Evolutionary conservation across 2,329 filamentous ascomycete species (phyloP).

Genomic region (Rutstroemia sp.): DNA sequence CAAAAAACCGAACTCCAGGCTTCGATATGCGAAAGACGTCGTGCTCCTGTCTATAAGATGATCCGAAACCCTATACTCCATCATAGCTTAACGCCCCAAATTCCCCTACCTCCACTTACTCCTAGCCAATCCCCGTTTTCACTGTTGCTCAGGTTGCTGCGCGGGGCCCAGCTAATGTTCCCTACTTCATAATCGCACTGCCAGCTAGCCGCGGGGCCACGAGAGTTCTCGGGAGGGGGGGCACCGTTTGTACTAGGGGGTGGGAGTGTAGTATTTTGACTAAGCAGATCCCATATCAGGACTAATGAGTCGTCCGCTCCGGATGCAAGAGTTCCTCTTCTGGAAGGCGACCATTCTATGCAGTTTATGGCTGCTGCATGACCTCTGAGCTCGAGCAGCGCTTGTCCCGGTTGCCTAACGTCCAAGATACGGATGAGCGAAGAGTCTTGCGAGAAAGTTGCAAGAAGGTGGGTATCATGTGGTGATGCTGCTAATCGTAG

Average conservation of each 20-base stretch:
- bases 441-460: conserved; percentile 94
- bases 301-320: conserved; percentile 90
- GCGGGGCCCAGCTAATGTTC: conserved; percentile 79
- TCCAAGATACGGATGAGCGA: conserved; percentile 91
- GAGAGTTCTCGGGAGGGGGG: conserved; percentile 47
- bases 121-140: conserved; percentile 80
- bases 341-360: conserved; percentile 88
- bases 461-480: conserved; percentile 88
- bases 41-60: conserved; percentile 14
- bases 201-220: conserved; percentile 69
- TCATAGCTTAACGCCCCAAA: conserved; percentile 55
- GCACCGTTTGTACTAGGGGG: conserved; percentile 41
- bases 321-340: conserved; percentile 81
- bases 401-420: conserved; percentile 91
- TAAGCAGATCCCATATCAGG: conserved; percentile 88
- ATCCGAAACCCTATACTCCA: conserved; percentile 11
- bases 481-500: conserved; percentile 82
- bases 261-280: conserved; percentile 33
- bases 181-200: conserved; percentile 81
- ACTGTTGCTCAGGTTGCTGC: conserved; percentile 49
- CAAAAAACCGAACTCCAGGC: conserved; percentile 20
- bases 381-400: conserved; percentile 84
- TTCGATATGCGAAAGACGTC: conserved; percentile 17
- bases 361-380: conserved; percentile 82
- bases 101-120: conserved; percentile 69